phyloP scores from a whole-genome alignment of 306 rosid species.

The Cucurbita argyrosperma region DNA sequence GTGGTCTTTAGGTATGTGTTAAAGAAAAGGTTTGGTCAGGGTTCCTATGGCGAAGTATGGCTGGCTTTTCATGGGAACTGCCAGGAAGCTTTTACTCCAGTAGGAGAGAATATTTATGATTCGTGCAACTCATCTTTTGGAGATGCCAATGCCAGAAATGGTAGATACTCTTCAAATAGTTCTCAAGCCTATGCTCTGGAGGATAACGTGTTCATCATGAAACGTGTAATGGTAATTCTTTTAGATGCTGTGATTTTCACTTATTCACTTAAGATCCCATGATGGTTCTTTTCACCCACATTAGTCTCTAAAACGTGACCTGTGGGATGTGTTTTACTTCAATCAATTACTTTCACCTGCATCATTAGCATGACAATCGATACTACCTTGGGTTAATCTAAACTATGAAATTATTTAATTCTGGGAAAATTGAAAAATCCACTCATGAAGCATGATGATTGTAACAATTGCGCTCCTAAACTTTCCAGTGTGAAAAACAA shows the following conservation, averaged over 20 bases:
- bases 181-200: conserved; percentile 37
- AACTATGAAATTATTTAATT: not conserved
- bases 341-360: not conserved
- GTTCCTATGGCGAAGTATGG: conserved; percentile 99
- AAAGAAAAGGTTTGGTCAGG: conserved; percentile 82
- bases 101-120: conserved; percentile 21
- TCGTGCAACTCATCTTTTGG: conserved; percentile 11
- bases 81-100: conserved; percentile 30
- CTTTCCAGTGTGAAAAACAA: no score
- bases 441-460: no score
- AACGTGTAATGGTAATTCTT: conserved; percentile 78
- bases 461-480: no score
- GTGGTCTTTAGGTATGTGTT: conserved; percentile 52
- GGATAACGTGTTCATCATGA: conserved; percentile 62
- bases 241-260: not conserved
- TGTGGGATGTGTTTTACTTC: not conserved
- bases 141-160: conserved; percentile 4
- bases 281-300: not conserved
- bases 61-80: conserved; percentile 85
- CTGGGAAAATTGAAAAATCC: no score
- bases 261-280: not conserved
- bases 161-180: conserved; percentile 30
- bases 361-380: not conserved
- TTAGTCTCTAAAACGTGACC: not conserved
- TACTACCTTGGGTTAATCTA: not conserved